These are phyloP conservation scores for Guillardia theta DNA, from an alignment of 78 protist species.

Conservation along the genomic window DNA sequence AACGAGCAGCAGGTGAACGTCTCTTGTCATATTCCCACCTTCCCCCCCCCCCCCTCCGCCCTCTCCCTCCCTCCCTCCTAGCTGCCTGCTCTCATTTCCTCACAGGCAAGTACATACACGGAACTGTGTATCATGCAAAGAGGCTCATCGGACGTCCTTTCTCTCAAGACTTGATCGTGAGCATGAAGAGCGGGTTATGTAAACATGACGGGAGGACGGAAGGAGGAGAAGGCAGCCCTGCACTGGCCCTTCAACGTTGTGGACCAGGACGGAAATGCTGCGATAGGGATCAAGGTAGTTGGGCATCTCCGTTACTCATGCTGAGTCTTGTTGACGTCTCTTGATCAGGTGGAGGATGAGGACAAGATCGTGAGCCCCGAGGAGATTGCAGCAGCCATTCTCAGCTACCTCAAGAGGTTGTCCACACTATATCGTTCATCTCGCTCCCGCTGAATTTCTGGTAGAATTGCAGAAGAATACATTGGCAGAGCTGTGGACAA, in stretches of 20 bases:
- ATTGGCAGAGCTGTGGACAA: neutral
- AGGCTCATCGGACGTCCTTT: neutral
- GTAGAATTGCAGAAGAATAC: neutral
- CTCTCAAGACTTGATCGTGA: too few relatives aligned
- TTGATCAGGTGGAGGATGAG: neutral
- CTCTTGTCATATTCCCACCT: too few relatives aligned
- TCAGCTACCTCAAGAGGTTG: too few relatives aligned
- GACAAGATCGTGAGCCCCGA: neutral
- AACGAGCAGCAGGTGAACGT: neutral
- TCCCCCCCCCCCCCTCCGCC: too few relatives aligned
- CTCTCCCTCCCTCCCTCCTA: too few relatives aligned
- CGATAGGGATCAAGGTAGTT: neutral
- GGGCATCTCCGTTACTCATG: neutral
- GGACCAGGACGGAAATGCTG: neutral
- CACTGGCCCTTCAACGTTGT: constrained; percentile 28
- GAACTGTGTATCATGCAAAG: neutral
- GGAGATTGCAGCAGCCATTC: neutral
- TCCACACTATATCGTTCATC: too few relatives aligned
- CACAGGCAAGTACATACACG: neutral
- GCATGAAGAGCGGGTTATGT: too few relatives aligned
- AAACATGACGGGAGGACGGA: too few relatives aligned
- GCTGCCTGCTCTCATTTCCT: too few relatives aligned
- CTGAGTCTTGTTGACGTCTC: neutral
- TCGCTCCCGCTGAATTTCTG: too few relatives aligned
- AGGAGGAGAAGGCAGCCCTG: neutral